A percentile compares a stretch with the other conserved stretches of the same genome.
Evolutionary conservation across 2,329 filamentous ascomycete genomes (phyloP).

Genomic region (Aureobasidium leucospermi): DNA sequence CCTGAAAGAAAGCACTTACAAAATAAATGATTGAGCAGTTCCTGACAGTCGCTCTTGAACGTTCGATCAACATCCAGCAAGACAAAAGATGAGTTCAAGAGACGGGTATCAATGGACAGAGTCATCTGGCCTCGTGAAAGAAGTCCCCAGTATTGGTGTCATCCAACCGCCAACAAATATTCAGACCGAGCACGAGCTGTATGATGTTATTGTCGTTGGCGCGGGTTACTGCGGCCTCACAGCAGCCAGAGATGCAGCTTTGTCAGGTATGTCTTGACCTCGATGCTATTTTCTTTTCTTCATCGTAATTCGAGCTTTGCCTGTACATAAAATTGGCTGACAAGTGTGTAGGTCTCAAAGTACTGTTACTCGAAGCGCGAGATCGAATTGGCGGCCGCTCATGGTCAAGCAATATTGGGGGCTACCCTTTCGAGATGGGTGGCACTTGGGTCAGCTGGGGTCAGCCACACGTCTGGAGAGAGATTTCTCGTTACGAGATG

Average conservation of each 20-base stretch:
- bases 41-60: background rate
- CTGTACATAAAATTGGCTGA: background rate
- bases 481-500: slow-evolving; percentile 27
- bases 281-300: background rate
- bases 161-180: background rate
- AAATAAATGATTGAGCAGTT: background rate
- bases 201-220: slow-evolving; percentile 36
- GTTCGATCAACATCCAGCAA: background rate
- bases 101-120: slow-evolving; percentile 12
- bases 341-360: slow-evolving; percentile 27
- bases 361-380: slow-evolving; percentile 41
- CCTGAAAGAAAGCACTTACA: background rate
- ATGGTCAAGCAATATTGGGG: slow-evolving; percentile 39
- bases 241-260: slow-evolving; percentile 26
- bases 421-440: slow-evolving; percentile 42
- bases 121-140: background rate
- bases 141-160: slow-evolving; percentile 7
- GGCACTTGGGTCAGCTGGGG: slow-evolving; percentile 44
- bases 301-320: too few species aligned
- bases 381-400: slow-evolving; percentile 44
- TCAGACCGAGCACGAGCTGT: slow-evolving; percentile 7
- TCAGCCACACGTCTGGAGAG: slow-evolving; percentile 24
- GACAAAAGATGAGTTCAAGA: background rate
- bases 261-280: background rate
- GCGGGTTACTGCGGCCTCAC: slow-evolving; percentile 31